Evolutionary conservation across 176 grass and related monocot species (phyloP), one percentile per base, ranked within the genome.

Genomic region (Calamus simplicifolius): DNA sequence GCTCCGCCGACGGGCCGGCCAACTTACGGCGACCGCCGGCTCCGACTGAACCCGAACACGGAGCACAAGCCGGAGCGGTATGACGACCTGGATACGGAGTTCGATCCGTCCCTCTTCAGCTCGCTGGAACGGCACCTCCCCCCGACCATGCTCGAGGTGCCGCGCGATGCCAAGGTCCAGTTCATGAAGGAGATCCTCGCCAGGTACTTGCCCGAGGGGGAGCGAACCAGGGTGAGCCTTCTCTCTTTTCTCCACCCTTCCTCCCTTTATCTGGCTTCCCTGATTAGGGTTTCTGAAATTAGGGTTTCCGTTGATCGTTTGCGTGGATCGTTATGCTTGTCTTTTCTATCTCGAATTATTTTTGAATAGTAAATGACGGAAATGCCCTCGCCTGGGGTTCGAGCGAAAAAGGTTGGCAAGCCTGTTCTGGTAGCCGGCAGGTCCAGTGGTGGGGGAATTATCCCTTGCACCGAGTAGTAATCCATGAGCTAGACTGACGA

Each of bases 121-220:
- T 82, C 86, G 27, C 78, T 89, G 71, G 86, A 85, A 81, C 78
- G 78, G 35, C 86, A 89, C 60, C 86, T 89, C 38, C 86, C 86
- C 18, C 86, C 78, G 8, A 89, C 70, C 19, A 79, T 89, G 50
- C 78, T 89, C 19, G 86, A 89, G 29, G 66, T 73, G 52, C 61
- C 80, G 62, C 86, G 86, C 59, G 77, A 81, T 16, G 53, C 74
- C 50, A 89, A 89, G 78, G 30, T 81, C 38, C 81, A 73, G 35
- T 81, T 81, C 62, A 85, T 89, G 86, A 51, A 69, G 43, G 86
- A 85, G 49, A 72, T 89, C 57, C 86, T 89, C 21, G 18, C 62
- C 21, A 81, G 78, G 48, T 89, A 89, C 71, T 89, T 82, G 86
- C 86, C 86, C 5, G 81, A 81, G 43, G 81, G 81, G 31, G 86